Evolutionary conservation across 78 protist species (phyloP), one percentile per base, ranked within the genome.

Genomic region (Emiliania huxleyi): DNA sequence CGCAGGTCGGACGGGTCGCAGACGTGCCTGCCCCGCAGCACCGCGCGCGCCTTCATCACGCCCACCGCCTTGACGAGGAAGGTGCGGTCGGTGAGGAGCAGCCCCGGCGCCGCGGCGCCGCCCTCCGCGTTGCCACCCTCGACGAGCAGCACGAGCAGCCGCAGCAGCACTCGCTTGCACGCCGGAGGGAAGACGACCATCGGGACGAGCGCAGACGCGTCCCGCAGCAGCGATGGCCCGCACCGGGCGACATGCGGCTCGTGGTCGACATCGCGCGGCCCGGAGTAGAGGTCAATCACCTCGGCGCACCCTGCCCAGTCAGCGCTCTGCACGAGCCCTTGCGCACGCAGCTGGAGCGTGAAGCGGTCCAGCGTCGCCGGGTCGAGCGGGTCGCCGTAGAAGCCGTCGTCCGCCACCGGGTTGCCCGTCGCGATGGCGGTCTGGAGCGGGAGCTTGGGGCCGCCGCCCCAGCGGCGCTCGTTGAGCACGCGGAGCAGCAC

Each of bases 301-400:
- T 25, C 55, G 25, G 55, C 55, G 55, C 55, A 6, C 25, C 25
- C 55, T 18, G 55, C 55, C 55, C 15, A 18, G 55, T 48, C 55
- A 18, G 15, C 55, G 55, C 55, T 48, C 55, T 48, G 29, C 29
- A 55, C 25, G 29, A 55, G 69, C 18, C 69, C 69, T 25, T 5
- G 4, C 29, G 87, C 37, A 3, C 35, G 8, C 23, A 8, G 1
- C 25, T 79, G 87, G 5, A 79, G 37, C 38, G 45, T 21, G 45
- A 79, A 79, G n/a, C 87, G 87, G 45, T 79, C 87, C 23, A 79
- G 45, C 25, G 42, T 23, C n/a, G 87, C 87, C 42, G 87, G 87
- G 87, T 79, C 87, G 42, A 79, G 87, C 55, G 87, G 37, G 25
- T 79, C 87, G 87, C 3, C 23, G 87, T 79, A 79, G 23, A 21